A percentile compares a stretch with the other conserved stretches of the same genome.
These are phyloP conservation scores for Globisporangium okanoganense DNA, from an alignment of 352 stramenopile genomes.

Conservation along the genomic window DNA sequence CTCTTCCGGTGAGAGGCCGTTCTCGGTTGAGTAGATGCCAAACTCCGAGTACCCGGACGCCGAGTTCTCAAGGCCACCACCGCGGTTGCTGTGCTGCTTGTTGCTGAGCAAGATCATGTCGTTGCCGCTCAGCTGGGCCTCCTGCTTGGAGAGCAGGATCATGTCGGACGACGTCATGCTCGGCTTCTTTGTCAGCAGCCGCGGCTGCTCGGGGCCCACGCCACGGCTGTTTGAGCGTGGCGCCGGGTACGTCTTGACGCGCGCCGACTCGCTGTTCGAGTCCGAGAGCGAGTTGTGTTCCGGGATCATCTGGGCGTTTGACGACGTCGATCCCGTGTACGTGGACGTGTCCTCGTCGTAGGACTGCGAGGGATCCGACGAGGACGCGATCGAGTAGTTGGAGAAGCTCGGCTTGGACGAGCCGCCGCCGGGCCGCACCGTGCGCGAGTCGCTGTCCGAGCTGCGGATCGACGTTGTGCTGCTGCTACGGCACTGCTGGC, in stretches of 20 bases:
- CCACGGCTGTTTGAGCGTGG: conserved; percentile 6
- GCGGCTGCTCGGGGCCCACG: conserved; percentile 20
- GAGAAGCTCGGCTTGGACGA: conserved; percentile 51
- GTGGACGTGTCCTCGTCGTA: conserved; percentile 42
- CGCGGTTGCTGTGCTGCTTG: neutral
- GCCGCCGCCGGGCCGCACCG: conserved; percentile 20
- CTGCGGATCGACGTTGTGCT: conserved; percentile 62
- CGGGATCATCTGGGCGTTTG: conserved; percentile 27
- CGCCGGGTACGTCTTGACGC: conserved; percentile 47
- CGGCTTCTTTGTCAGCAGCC: conserved; percentile 12
- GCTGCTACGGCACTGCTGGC: conserved; percentile 52
- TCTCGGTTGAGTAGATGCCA: conserved; percentile 35
- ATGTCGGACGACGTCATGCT: conserved; percentile 24
- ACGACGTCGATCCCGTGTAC: conserved; percentile 24
- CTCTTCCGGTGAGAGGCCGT: conserved; percentile 47
- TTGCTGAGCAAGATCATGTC: conserved; percentile 60
- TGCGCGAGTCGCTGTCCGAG: conserved; percentile 31
- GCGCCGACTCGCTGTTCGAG: conserved; percentile 40
- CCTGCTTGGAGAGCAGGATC: conserved; percentile 22
- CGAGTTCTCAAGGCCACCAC: conserved; percentile 14
- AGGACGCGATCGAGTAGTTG: conserved; percentile 43
- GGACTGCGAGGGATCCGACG: conserved; percentile 37
- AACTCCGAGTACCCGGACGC: conserved; percentile 36
- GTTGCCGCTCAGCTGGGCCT: conserved; percentile 16
- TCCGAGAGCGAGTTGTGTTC: conserved; percentile 54